A percentile compares a stretch with the other conserved stretches of the same genome.
Evolutionary conservation across 1,284 basidiomycete species (phyloP).

Genomic region (Fomitiporia mediterranea): DNA sequence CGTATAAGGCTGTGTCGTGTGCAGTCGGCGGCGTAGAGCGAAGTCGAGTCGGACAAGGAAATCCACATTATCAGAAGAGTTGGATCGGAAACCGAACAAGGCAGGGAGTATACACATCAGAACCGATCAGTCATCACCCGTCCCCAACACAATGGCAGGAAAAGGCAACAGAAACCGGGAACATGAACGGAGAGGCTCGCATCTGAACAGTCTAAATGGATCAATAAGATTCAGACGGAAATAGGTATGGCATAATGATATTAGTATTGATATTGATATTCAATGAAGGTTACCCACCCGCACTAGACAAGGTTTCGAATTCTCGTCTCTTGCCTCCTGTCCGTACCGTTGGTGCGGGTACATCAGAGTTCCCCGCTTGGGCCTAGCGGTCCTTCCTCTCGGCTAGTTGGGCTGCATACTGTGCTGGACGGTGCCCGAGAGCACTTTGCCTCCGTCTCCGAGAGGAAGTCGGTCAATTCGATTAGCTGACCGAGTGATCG

Average conservation of each 20-base stretch:
- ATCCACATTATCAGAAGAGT: not conserved
- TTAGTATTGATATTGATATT: no score
- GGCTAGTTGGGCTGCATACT: no score
- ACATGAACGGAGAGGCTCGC: no score
- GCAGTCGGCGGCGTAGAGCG: not conserved
- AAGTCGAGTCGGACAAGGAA: not conserved
- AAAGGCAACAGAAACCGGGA: no score
- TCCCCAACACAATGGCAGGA: not conserved
- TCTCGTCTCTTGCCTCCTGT: not conserved
- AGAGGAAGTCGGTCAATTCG: not conserved
- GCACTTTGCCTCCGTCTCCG: no score
- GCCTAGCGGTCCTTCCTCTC: no score
- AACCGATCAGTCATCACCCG: not conserved
- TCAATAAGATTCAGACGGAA: constrained; percentile 1
- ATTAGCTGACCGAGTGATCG: not conserved
- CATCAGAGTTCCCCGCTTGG: not conserved
- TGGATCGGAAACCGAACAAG: not conserved
- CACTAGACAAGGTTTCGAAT: constrained; percentile 1
- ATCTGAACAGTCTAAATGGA: no score
- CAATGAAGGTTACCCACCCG: not conserved
- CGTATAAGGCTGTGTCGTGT: not conserved
- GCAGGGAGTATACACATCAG: no score
- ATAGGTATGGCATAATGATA: not conserved
- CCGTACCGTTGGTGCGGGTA: not conserved
- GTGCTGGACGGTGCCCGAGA: no score